phyloP scores from a whole-genome alignment of 2,329 filamentous ascomycete species.

The Curvularia spicifera region DNA sequence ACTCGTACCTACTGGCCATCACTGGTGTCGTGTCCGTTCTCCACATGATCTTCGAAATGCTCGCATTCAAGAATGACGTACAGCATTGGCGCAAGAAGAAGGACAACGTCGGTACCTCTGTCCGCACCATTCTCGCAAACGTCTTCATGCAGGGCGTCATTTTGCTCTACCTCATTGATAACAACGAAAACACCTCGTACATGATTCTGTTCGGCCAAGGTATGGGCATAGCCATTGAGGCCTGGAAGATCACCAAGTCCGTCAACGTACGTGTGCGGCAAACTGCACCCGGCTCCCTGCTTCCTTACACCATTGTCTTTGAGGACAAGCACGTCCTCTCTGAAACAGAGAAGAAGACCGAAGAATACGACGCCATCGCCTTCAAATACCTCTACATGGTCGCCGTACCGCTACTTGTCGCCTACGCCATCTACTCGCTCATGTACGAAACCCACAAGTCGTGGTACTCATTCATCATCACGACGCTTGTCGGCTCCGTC shows the following conservation, averaged over 20 bases:
- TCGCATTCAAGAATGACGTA: conserved; percentile 97
- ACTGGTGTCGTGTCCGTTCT: conserved; percentile 85
- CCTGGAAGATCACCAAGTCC: conserved; percentile 96
- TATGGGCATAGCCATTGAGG: conserved; percentile 77
- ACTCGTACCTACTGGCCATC: conserved; percentile 84
- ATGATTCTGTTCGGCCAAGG: conserved; percentile 97
- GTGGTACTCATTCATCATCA: conserved; percentile 96
- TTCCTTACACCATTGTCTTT: conserved; percentile 83
- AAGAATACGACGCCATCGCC: conserved; percentile 97
- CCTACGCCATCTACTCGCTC: conserved; percentile 89
- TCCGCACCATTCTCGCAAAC: conserved; percentile 94
- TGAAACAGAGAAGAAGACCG: conserved; percentile 95
- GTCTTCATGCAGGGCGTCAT: conserved; percentile 97
- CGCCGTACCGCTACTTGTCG: conserved; percentile 85
- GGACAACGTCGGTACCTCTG: conserved; percentile 95
- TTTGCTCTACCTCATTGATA: conserved; percentile 95
- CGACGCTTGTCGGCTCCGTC: conserved; percentile 92
- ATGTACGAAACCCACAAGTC: conserved; percentile 95
- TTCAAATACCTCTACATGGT: conserved; percentile 97
- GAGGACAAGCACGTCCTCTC: conserved; percentile 97
- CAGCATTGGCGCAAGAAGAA: conserved; percentile 99
- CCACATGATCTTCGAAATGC: conserved; percentile 93
- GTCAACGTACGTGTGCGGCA: conserved; percentile 85
- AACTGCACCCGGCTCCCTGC: conserved; percentile 68
- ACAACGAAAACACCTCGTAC: conserved; percentile 97